Evolutionary conservation across 2,329 filamentous ascomycete species (phyloP).

Genomic region (Neonectria coccinea): DNA sequence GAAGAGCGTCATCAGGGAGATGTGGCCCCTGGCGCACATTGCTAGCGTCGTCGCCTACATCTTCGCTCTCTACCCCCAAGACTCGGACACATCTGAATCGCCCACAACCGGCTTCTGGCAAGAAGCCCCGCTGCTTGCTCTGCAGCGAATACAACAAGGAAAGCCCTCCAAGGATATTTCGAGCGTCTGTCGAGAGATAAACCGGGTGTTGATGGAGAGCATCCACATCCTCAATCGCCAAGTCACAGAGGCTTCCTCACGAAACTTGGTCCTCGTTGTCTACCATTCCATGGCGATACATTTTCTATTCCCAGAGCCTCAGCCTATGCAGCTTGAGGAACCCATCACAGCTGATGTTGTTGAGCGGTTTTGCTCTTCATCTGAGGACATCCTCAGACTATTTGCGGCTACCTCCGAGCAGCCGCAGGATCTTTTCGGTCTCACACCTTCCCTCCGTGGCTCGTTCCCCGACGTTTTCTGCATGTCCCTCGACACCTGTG

Average conservation of each 20-base stretch:
- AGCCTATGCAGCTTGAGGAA: slow-evolving; percentile 35
- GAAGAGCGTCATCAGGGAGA: slow-evolving; percentile 50
- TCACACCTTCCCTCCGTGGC: slow-evolving; percentile 38
- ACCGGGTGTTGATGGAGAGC: slow-evolving; percentile 43
- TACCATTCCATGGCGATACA: slow-evolving; percentile 52
- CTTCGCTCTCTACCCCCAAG: slow-evolving; percentile 43
- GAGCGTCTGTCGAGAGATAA: slow-evolving; percentile 46
- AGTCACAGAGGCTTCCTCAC: slow-evolving; percentile 41
- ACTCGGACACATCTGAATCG: slow-evolving; percentile 24
- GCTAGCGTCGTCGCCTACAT: slow-evolving; percentile 48
- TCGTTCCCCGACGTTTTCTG: slow-evolving; percentile 46
- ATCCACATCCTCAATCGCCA: slow-evolving; percentile 40
- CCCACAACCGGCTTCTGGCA: slow-evolving; percentile 39
- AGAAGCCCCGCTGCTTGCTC: slow-evolving; percentile 36
- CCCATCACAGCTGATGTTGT: slow-evolving; percentile 40
- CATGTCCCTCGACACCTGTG: slow-evolving; percentile 49
- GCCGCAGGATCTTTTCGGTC: slow-evolving; percentile 34
- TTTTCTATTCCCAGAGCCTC: slow-evolving; percentile 46
- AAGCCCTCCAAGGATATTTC: slow-evolving; percentile 36
- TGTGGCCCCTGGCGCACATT: slow-evolving; percentile 52
- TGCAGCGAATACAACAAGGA: slow-evolving; percentile 39
- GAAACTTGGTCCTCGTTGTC: slow-evolving; percentile 46
- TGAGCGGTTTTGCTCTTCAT: slow-evolving; percentile 46
- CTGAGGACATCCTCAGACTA: slow-evolving; percentile 46
- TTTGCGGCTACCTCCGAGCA: slow-evolving; percentile 39